Conservation (phyloP, 1,284 basidiomycete genomes). For the Pseudozyma sp. region DNA sequence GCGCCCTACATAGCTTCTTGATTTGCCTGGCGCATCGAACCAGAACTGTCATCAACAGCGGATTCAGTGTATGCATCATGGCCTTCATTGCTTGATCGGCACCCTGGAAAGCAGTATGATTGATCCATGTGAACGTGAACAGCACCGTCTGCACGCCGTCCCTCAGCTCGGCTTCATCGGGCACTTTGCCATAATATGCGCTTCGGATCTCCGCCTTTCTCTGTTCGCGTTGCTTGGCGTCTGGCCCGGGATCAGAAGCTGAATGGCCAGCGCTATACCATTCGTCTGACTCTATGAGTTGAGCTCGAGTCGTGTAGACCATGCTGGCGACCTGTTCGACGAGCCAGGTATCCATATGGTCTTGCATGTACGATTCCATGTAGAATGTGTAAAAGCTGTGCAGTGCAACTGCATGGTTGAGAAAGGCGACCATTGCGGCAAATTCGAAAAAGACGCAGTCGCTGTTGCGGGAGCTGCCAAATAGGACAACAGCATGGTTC, state of each 20-base stretch:
- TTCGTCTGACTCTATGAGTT: conserved; percentile 29
- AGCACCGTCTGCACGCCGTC: conserved; percentile 29
- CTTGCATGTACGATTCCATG: conserved; percentile 14
- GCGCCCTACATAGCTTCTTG: neutral
- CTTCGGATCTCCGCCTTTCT: neutral
- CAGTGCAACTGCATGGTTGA: conserved; percentile 33
- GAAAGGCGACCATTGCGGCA: conserved; percentile 11
- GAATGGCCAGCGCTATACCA: conserved; percentile 1
- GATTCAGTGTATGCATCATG: conserved; percentile 21
- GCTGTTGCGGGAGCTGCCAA: no score
- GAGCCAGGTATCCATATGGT: neutral
- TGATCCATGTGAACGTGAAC: conserved; percentile 39
- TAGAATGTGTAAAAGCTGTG: conserved; percentile 8
- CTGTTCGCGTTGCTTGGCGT: neutral
- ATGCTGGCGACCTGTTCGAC: conserved; percentile 3
- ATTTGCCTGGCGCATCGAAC: conserved; percentile 12
- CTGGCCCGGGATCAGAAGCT: no score
- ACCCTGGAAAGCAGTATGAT: conserved; percentile 17
- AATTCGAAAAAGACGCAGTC: no score
- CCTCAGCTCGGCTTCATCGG: conserved; percentile 26
- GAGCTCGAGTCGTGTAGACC: conserved; percentile 8
- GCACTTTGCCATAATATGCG: conserved; percentile 1
- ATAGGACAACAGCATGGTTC: conserved; percentile 13
- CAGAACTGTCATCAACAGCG: conserved; percentile 26
- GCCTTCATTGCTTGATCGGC: neutral